phyloP scores from a whole-genome alignment of 192 early-diverging fungal species.

The Entophlyctis luteolus region DNA sequence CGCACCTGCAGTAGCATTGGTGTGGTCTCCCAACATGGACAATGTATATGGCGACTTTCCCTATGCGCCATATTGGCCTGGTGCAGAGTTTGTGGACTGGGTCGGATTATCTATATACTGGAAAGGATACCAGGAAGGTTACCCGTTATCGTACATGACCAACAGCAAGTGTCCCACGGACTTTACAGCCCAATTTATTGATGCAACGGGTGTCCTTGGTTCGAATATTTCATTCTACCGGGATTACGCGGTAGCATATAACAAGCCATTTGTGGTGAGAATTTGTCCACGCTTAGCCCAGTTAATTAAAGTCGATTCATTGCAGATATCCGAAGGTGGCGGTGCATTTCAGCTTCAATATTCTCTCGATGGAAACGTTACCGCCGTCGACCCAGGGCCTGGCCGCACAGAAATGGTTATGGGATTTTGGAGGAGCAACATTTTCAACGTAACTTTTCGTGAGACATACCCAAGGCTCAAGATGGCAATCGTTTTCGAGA shows the following conservation, averaged over 20 bases:
- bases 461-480: constrained; percentile 13
- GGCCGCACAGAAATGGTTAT: background rate
- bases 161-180: background rate
- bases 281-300: background rate
- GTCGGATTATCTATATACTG: constrained; percentile 21
- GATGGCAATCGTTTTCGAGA: constrained; percentile 21
- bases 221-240: constrained; percentile 10
- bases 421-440: constrained; percentile 9
- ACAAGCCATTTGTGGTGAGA: constrained; percentile 9
- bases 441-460: constrained; percentile 12
- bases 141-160: background rate
- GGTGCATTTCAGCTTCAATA: background rate
- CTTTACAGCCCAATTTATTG: constrained; percentile 12
- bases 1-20: background rate
- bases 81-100: constrained; percentile 29
- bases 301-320: background rate
- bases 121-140: constrained; percentile 5
- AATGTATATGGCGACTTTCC: background rate
- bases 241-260: background rate
- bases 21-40: constrained; percentile 7
- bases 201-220: background rate
- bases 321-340: constrained; percentile 9
- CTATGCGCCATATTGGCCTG: constrained; percentile 17
- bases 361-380: background rate
- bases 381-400: background rate